Conservation (phyloP, 2,329 filamentous ascomycete genomes). For the Claviceps sp. region DNA sequence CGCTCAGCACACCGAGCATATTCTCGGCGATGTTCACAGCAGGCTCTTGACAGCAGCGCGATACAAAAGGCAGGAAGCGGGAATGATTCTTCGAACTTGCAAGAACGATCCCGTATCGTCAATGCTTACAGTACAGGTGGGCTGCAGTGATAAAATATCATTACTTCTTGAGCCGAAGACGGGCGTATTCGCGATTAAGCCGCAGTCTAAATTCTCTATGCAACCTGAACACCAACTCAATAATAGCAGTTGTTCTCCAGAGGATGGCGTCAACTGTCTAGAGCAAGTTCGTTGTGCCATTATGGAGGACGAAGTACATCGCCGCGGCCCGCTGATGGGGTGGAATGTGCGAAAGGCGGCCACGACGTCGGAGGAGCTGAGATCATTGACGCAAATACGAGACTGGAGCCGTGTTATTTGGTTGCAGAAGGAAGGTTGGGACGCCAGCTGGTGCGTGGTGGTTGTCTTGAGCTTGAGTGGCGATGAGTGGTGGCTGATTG, state of each 20-base stretch:
- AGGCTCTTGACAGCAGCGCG: conserved; percentile 46
- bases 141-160: conserved; percentile 43
- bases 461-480: conserved; percentile 57
- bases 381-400: conserved; percentile 47
- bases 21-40: conserved; percentile 53
- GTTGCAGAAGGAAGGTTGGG: conserved; percentile 62
- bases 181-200: conserved; percentile 60
- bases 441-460: conserved; percentile 56
- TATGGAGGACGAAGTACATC: conserved; percentile 47
- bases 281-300: conserved; percentile 49
- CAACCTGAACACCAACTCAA: conserved; percentile 55
- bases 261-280: conserved; percentile 43
- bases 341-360: conserved; percentile 44
- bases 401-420: conserved; percentile 53
- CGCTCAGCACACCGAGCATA: conserved; percentile 58
- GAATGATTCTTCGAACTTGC: conserved; percentile 44
- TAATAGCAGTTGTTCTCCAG: conserved; percentile 37
- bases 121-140: conserved; percentile 54
- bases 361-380: conserved; percentile 39
- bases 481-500: conserved; percentile 67
- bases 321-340: conserved; percentile 46
- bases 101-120: conserved; percentile 52
- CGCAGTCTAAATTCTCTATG: conserved; percentile 42
- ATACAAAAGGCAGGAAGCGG: conserved; percentile 46
- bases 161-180: conserved; percentile 65